A percentile compares a stretch with the other conserved stretches of the same genome.
phyloP scores from a whole-genome alignment of 192 early-diverging fungal genomes.

The Entomortierella beljakovae region DNA sequence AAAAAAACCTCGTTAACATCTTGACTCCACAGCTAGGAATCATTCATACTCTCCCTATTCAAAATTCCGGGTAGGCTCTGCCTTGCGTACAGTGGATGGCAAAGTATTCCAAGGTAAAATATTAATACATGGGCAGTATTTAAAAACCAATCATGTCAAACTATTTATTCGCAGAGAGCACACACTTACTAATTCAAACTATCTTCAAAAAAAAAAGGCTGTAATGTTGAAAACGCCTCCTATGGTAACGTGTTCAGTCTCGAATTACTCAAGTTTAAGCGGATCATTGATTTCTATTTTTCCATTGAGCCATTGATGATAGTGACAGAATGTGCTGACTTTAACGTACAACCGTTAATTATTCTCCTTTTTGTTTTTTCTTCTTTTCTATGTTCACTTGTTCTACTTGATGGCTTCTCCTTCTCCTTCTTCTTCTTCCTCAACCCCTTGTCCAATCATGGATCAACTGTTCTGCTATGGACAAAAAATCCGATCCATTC shows the following conservation, averaged over 20 bases:
- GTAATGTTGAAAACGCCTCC: constrained; percentile 93
- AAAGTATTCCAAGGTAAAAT: constrained; percentile 64
- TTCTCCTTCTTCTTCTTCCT: background rate
- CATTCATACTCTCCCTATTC: constrained; percentile 90
- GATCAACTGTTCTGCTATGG: background rate
- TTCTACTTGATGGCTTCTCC: background rate
- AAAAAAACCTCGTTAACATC: background rate
- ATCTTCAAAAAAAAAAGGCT: constrained; percentile 64
- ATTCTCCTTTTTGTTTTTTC: background rate
- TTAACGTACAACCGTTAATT: constrained; percentile 6
- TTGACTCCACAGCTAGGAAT: constrained; percentile 65
- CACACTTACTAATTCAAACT: background rate
- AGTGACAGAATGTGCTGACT: background rate
- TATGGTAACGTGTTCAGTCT: constrained; percentile 63
- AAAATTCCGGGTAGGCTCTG: constrained; percentile 92
- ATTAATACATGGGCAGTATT: background rate
- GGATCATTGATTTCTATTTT: background rate
- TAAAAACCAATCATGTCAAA: too few relatives aligned
- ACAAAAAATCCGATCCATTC: constrained; percentile 1
- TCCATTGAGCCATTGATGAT: background rate
- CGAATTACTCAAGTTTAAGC: background rate
- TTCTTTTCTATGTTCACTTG: background rate
- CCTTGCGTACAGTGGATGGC: constrained; percentile 76
- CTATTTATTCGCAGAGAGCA: too few relatives aligned
- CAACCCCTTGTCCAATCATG: background rate